Base-by-base conservation (phyloP, 2,329 filamentous ascomycete genomes). In the Paraphoma chrysanthemicola region DNA sequence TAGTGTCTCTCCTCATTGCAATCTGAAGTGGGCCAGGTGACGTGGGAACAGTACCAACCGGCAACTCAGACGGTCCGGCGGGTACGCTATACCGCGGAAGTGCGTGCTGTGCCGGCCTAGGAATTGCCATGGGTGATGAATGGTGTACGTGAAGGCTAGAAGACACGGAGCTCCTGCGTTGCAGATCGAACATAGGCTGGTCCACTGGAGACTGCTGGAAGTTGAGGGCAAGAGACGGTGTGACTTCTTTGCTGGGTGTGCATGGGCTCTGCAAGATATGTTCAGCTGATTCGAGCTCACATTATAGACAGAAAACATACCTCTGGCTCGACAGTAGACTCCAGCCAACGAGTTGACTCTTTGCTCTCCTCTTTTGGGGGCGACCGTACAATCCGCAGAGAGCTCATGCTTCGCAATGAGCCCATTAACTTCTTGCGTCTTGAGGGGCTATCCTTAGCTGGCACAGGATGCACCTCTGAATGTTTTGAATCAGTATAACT, bases 101-200 rank as follows among this genome's bases (percentile, higher is more conserved):
- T 30, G 44, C 30, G 48, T 63, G 50, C 29, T 62, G 57, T 10
- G 48, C 44, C 16, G 60, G 49, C 12, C 44, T 42, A n/a, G 69
- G 71, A 33, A 74, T 63, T 33, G 64, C 50, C n/a, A 74, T 57
- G 6, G 72, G 71, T 8, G 70, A 73, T 18, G 72, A 73, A 45
- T 60, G 69, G 23, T 63, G 60, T 2, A 72, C 61, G 6, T 59
- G 36, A n/a, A 57, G 8, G 38, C 58, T 68, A n/a, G 66, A 68
- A 18, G 55, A 51, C 10, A 44, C 39, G 2, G 67, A 64, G 8
- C 43, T 31, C 38, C 48, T 61, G 44, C 59, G 56, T 11, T 45
- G 51, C 23, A 62, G 43, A 29, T 70, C 67, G 45, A 75, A 70
- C 51, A 73, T 66, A 2, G 65, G 68, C 36, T 59, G 55, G 44